Percentiles rank a stretch among this genome's conserved stretches.
Evolutionary conservation across 129 eudicot species (phyloP).

Genomic region (Apium graveolens): DNA sequence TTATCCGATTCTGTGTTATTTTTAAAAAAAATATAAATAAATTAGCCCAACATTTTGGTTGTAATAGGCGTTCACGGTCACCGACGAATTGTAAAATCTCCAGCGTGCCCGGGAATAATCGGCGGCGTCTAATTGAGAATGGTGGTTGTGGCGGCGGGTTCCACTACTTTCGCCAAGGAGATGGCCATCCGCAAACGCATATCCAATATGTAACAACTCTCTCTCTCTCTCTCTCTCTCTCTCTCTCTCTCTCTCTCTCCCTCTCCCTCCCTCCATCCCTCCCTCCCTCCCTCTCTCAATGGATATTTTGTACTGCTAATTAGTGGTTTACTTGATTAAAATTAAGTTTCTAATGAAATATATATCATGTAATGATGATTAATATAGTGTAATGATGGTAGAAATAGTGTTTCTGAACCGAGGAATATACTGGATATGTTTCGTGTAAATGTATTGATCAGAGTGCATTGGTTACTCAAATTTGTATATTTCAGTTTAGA

Average conservation of each 20-base stretch:
- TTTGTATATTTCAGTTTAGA: background rate
- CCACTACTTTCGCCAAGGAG: constrained; percentile 71
- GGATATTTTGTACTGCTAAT: background rate
- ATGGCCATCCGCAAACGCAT: constrained; percentile 74
- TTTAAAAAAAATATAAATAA: too few relatives aligned
- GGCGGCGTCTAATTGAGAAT: background rate
- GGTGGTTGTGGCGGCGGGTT: constrained; percentile 69
- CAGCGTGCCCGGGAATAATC: background rate
- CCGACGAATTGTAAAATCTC: background rate
- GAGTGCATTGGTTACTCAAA: background rate
- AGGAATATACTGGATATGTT: background rate
- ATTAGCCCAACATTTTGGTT: too few relatives aligned
- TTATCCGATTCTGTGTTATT: too few relatives aligned
- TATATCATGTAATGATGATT: too few relatives aligned
- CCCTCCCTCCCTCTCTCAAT: too few relatives aligned
- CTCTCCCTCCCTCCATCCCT: too few relatives aligned
- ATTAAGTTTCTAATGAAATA: background rate
- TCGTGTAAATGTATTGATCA: background rate
- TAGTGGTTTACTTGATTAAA: background rate
- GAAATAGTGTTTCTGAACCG: background rate
- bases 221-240: background rate
- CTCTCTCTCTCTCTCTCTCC: too few relatives aligned
- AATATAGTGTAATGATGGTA: background rate
- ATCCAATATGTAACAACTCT: constrained; percentile 49
- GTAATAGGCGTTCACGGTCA: background rate